These are phyloP conservation scores for Fusarium mexicanum DNA, from an alignment of 2,329 filamentous ascomycete genomes.

Conservation along the genomic window DNA sequence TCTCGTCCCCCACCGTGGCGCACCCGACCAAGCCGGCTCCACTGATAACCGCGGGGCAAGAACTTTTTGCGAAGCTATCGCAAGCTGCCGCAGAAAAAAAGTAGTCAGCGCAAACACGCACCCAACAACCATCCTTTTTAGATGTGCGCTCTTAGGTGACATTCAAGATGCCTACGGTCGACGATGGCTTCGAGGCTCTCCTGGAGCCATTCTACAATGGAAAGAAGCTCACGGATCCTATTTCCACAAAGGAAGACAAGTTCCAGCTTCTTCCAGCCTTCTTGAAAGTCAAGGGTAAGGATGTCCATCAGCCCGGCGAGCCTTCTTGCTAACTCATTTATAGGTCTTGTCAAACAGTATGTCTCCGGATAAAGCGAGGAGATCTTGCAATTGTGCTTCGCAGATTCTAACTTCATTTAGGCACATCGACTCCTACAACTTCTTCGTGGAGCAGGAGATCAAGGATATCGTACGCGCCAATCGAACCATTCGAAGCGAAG, in stretches of 20 bases:
- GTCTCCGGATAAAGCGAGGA: slow-evolving; percentile 34
- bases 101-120: slow-evolving; percentile 23
- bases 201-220: slow-evolving; percentile 74
- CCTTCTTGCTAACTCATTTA: slow-evolving; percentile 36
- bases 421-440: slow-evolving; percentile 98
- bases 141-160: slow-evolving; percentile 49
- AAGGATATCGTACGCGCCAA: slow-evolving; percentile 97
- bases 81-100: slow-evolving; percentile 38
- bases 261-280: slow-evolving; percentile 98
- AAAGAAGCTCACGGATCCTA: slow-evolving; percentile 72
- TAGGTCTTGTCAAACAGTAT: slow-evolving; percentile 85
- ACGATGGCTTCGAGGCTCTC: slow-evolving; percentile 73
- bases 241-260: slow-evolving; percentile 81
- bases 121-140: slow-evolving; percentile 29
- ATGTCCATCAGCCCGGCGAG: neutral
- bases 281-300: slow-evolving; percentile 87
- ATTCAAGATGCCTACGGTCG: slow-evolving; percentile 61
- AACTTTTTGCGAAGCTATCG: slow-evolving; percentile 48
- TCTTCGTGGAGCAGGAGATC: slow-evolving; percentile 95
- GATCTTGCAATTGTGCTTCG: neutral
- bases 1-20: slow-evolving; percentile 45
- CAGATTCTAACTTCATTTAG: slow-evolving; percentile 44
- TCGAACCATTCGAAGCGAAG: slow-evolving; percentile 87
- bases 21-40: slow-evolving; percentile 37
- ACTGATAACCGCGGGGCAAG: slow-evolving; percentile 44